These are phyloP conservation scores for Candida gigantensis DNA, from an alignment of 1,139 yeast genomes.

Conservation along the genomic window DNA sequence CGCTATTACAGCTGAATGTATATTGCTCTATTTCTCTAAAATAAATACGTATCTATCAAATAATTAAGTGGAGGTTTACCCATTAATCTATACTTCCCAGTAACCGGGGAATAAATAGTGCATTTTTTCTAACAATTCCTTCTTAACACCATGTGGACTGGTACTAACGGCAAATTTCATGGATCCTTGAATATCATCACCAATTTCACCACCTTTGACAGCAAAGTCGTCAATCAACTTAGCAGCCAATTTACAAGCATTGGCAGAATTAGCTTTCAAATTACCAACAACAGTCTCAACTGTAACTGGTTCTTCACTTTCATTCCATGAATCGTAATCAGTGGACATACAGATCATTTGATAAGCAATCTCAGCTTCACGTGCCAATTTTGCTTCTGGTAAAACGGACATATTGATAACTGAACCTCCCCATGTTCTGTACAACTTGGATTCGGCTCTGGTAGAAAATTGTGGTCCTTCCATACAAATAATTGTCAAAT, in stretches of 20 bases:
- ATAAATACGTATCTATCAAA: no score
- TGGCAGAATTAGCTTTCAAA: slow-evolving; percentile 80
- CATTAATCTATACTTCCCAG: slow-evolving; percentile 43
- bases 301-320: slow-evolving; percentile 91
- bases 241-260: slow-evolving; percentile 79
- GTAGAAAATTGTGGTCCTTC: slow-evolving; percentile 99
- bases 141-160: slow-evolving; percentile 70
- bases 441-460: slow-evolving; percentile 91
- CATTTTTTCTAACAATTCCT: slow-evolving; percentile 74
- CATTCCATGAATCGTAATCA: slow-evolving; percentile 98
- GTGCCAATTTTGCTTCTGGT: slow-evolving; percentile 94
- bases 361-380: slow-evolving; percentile 95
- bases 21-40: no score
- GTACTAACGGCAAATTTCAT: slow-evolving; percentile 86
- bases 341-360: slow-evolving; percentile 99
- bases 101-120: slow-evolving; percentile 91
- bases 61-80: no score
- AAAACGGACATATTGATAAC: slow-evolving; percentile 95
- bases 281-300: slow-evolving; percentile 95
- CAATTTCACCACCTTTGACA: slow-evolving; percentile 55
- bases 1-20: no score
- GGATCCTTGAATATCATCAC: slow-evolving; percentile 68
- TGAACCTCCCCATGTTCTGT: slow-evolving; percentile 88
- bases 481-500: slow-evolving; percentile 89
- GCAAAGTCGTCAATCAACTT: slow-evolving; percentile 68